Evolutionary conservation across 2,329 filamentous ascomycete genomes (phyloP).

Genomic region (Aspergillus glaucus): DNA sequence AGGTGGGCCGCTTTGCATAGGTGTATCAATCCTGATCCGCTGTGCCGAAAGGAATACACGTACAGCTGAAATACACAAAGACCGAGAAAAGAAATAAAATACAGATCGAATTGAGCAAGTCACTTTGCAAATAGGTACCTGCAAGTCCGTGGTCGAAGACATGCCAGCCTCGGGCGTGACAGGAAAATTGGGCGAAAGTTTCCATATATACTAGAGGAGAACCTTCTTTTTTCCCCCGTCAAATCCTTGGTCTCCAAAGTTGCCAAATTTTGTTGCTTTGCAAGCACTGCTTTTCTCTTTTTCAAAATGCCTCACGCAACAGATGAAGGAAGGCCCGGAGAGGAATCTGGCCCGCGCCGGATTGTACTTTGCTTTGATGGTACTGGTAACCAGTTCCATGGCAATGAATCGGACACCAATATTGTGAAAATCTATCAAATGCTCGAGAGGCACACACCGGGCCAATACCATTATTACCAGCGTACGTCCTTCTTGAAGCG

Average conservation of each 20-base stretch:
- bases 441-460: constrained; percentile 28
- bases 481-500: not conserved
- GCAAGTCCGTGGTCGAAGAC: not conserved
- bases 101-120: too few species aligned
- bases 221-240: not conserved
- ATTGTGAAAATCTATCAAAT: constrained; percentile 45
- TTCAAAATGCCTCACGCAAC: not conserved
- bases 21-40: too few species aligned
- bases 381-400: constrained; percentile 24
- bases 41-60: too few species aligned
- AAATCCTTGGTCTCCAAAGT: too few species aligned
- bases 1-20: too few species aligned
- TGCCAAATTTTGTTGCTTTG: too few species aligned
- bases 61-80: too few species aligned
- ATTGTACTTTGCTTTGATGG: constrained; percentile 11
- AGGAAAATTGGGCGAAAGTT: not conserved
- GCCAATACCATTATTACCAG: constrained; percentile 6
- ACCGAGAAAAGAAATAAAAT: too few species aligned
- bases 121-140: too few species aligned
- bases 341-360: not conserved
- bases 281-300: not conserved
- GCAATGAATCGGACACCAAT: constrained; percentile 45
- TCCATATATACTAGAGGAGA: not conserved
- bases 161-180: not conserved
- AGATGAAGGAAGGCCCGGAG: not conserved